These are phyloP conservation scores for Heritiera littoralis DNA, from an alignment of 345 rosid genomes.

Conservation along the genomic window DNA sequence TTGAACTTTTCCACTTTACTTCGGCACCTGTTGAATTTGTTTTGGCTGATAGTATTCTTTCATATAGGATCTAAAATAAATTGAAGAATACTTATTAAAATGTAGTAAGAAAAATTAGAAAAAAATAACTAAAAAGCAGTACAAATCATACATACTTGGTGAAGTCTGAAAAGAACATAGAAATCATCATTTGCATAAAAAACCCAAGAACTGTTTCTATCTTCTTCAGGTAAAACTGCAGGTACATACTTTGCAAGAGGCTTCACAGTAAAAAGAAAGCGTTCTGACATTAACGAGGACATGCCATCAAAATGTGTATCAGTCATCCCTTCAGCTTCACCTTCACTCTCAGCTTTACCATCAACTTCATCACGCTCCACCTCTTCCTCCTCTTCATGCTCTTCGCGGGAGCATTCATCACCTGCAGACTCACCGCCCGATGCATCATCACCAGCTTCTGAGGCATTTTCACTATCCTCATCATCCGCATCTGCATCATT, in stretches of 20 bases:
- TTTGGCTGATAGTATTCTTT: constrained; percentile 82
- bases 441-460: constrained; percentile 78
- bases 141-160: constrained; percentile 55
- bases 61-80: constrained; percentile 64
- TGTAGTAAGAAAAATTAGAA: constrained; percentile 18
- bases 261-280: constrained; percentile 62
- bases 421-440: constrained; percentile 86
- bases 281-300: constrained; percentile 55
- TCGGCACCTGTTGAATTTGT: constrained; percentile 54
- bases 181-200: constrained; percentile 95
- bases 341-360: constrained; percentile 93
- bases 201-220: constrained; percentile 49
- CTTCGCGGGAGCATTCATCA: constrained; percentile 86
- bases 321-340: constrained; percentile 75
- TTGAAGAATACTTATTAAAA: background rate
- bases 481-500: constrained; percentile 83
- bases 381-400: constrained; percentile 84
- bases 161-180: constrained; percentile 89
- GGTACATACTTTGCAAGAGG: constrained; percentile 81
- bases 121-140: constrained; percentile 2
- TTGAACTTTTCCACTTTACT: constrained; percentile 47
- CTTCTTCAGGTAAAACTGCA: constrained; percentile 44
- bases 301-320: constrained; percentile 52
- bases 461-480: constrained; percentile 85
- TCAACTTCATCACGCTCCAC: constrained; percentile 72